These are phyloP conservation scores for Chrysoporthe deuterocubensis DNA, from an alignment of 2,329 filamentous ascomycete species.

Conservation along the genomic window DNA sequence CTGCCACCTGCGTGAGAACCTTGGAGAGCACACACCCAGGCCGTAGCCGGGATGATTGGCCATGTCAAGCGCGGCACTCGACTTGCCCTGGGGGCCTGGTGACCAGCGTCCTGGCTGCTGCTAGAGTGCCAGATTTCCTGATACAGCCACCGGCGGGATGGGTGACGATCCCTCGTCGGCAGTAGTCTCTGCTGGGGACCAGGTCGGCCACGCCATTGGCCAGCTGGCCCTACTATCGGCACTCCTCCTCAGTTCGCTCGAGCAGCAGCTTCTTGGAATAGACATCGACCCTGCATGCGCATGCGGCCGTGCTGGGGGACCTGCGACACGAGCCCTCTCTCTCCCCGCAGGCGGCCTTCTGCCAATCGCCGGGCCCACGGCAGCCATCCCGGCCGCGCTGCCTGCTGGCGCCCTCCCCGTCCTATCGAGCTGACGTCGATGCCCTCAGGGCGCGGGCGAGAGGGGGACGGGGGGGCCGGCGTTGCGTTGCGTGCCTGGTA, in stretches of 20 bases:
- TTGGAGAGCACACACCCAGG: slow-evolving; percentile 1
- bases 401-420: background rate
- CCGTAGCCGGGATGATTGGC: slow-evolving; percentile 22
- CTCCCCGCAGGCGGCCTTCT: slow-evolving; percentile 1
- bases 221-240: background rate
- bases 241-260: slow-evolving; percentile 3
- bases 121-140: background rate
- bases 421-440: background rate
- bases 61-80: slow-evolving; percentile 19
- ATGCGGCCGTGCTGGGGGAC: slow-evolving; percentile 2
- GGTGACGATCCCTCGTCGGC: slow-evolving; percentile 17
- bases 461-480: background rate
- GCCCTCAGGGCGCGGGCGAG: background rate
- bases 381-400: background rate
- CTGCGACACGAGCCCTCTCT: slow-evolving; percentile 9
- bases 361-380: background rate
- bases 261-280: slow-evolving; percentile 1
- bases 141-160: slow-evolving; percentile 13
- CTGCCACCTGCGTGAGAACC: slow-evolving; percentile 9
- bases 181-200: slow-evolving; percentile 12
- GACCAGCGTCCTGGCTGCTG: background rate
- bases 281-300: slow-evolving; percentile 16
- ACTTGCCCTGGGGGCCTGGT: background rate
- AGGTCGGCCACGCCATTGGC: slow-evolving; percentile 18
- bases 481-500: too few species aligned